Conservation (phyloP, 805 yeast genomes). For the Ogataea paradorogensis region DNA sequence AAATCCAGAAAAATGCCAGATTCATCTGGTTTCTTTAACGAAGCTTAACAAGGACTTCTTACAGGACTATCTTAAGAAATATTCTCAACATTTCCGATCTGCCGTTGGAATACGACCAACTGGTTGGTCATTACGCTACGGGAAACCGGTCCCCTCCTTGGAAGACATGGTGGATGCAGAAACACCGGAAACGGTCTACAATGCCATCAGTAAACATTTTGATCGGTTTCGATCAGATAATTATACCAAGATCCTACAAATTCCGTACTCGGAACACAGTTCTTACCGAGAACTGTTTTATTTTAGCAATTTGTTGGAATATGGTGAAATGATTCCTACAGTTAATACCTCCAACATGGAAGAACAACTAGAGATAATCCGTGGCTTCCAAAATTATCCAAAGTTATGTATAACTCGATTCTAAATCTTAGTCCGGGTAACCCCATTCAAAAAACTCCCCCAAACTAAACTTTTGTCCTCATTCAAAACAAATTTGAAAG, state of each 20-base stretch:
- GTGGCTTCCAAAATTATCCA: constrained; percentile 12
- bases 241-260: constrained; percentile 20
- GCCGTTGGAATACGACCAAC: constrained; percentile 82
- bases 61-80: constrained; percentile 47
- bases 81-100: constrained; percentile 47
- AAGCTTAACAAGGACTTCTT: constrained; percentile 47
- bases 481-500: constrained; percentile 6
- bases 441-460: background rate
- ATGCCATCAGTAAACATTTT: constrained; percentile 18
- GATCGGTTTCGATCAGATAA: constrained; percentile 18
- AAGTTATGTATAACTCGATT: constrained; percentile 17
- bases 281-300: constrained; percentile 75
- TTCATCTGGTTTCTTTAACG: constrained; percentile 74
- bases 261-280: constrained; percentile 93
- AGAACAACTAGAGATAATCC: constrained; percentile 14
- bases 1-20: constrained; percentile 46
- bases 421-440: constrained; percentile 15
- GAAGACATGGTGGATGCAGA: constrained; percentile 15
- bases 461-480: background rate
- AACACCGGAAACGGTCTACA: constrained; percentile 12
- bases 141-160: constrained; percentile 12
- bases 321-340: constrained; percentile 68
- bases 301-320: constrained; percentile 54
- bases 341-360: constrained; percentile 46
- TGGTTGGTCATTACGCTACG: constrained; percentile 73